phyloP scores from a whole-genome alignment of 2,329 filamentous ascomycete genomes.

The Nigrospora osmanthi region DNA sequence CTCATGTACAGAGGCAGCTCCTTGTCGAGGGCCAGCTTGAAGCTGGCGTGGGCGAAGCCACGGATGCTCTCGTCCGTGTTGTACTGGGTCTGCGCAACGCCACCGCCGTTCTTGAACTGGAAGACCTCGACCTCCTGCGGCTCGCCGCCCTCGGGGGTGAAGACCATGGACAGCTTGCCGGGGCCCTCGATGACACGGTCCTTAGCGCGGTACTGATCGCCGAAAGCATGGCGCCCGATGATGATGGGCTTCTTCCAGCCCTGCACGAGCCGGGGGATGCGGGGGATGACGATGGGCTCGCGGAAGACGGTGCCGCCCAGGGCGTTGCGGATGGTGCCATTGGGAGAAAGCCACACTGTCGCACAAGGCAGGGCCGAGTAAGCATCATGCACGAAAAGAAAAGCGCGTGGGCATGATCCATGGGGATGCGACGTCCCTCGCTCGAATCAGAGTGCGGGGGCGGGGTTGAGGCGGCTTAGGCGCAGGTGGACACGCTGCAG shows the following conservation, averaged over 20 bases:
- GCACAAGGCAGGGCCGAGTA: background rate
- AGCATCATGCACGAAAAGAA: background rate
- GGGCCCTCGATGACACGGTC: slow-evolving; percentile 76
- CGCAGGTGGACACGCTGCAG: no score
- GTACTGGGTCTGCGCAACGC: slow-evolving; percentile 92
- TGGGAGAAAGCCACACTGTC: slow-evolving; percentile 94
- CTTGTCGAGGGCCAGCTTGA: slow-evolving; percentile 90
- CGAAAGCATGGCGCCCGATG: slow-evolving; percentile 96
- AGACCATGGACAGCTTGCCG: slow-evolving; percentile 91
- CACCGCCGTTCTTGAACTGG: slow-evolving; percentile 79
- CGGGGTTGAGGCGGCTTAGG: no score
- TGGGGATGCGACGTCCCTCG: no score
- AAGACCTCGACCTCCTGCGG: slow-evolving; percentile 84
- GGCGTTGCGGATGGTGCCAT: slow-evolving; percentile 74
- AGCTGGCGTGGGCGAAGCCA: slow-evolving; percentile 91
- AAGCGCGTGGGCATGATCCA: background rate
- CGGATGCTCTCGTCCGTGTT: slow-evolving; percentile 95
- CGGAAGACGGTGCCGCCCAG: slow-evolving; percentile 96
- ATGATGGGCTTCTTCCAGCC: slow-evolving; percentile 99
- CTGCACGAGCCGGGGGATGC: slow-evolving; percentile 85
- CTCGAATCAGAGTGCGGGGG: no score
- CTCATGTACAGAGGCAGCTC: slow-evolving; percentile 95
- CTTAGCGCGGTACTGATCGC: slow-evolving; percentile 97
- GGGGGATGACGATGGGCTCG: slow-evolving; percentile 93
- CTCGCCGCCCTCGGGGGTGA: slow-evolving; percentile 75